Evolutionary conservation across 2,329 filamentous ascomycete genomes (phyloP).

Genomic region (Pezicula neosporulosa): DNA sequence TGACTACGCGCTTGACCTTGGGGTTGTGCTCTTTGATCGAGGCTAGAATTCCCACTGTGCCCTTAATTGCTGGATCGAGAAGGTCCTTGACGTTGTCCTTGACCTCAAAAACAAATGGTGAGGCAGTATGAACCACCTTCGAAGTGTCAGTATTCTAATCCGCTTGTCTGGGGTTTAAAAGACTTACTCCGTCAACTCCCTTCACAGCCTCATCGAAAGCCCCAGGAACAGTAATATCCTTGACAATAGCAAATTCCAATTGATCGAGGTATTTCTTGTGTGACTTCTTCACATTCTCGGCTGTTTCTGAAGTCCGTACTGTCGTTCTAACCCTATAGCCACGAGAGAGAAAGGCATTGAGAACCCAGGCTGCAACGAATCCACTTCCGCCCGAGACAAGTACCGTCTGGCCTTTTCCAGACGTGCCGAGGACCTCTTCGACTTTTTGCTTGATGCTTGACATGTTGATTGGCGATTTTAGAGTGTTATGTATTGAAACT

Average conservation of each 20-base stretch:
- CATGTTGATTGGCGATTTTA: too few relatives aligned
- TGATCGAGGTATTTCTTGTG: conserved; percentile 32
- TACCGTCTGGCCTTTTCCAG: conserved; percentile 16
- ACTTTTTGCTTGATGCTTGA: too few relatives aligned
- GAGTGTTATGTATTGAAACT: too few relatives aligned
- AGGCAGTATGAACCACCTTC: conserved; percentile 64
- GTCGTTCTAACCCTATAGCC: conserved; percentile 37
- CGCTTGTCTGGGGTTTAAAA: neutral
- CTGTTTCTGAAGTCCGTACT: conserved; percentile 41
- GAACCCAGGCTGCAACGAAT: conserved; percentile 48
- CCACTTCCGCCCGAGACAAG: conserved; percentile 37
- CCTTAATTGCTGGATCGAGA: conserved; percentile 50
- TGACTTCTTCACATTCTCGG: conserved; percentile 36
- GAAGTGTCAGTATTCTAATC: neutral
- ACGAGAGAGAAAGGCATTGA: conserved; percentile 39
- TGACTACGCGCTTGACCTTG: conserved; percentile 35
- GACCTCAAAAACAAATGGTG: conserved; percentile 38
- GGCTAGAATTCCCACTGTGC: conserved; percentile 44
- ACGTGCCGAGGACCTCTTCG: neutral
- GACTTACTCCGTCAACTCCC: conserved; percentile 61
- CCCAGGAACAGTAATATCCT: conserved; percentile 65
- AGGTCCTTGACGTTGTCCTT: conserved; percentile 33
- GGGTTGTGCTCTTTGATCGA: conserved; percentile 37
- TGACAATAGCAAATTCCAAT: conserved; percentile 48
- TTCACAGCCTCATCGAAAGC: conserved; percentile 59